These are phyloP conservation scores for Mycena venus DNA, from an alignment of 768 basidiomycete genomes.

Conservation along the genomic window DNA sequence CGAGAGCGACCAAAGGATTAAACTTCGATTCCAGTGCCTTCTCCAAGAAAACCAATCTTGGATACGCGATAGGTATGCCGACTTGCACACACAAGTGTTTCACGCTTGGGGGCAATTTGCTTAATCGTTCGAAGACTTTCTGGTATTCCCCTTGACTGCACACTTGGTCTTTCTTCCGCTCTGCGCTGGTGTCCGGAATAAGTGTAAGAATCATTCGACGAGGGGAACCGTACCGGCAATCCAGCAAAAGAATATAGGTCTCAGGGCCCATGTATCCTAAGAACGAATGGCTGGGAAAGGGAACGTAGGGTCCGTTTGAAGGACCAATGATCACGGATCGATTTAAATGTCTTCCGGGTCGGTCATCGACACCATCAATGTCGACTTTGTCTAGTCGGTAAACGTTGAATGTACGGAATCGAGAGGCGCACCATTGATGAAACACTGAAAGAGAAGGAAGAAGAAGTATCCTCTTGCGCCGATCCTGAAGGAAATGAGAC, in stretches of 20 bases:
- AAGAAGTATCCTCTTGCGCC: conserved; percentile 91
- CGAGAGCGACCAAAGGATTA: conserved; percentile 87
- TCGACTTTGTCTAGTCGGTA: conserved; percentile 59
- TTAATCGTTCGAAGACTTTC: conserved; percentile 75
- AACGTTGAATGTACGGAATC: conserved; percentile 8
- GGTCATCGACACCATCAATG: conserved; percentile 80
- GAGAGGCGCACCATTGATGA: conserved; percentile 74
- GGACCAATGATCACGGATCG: conserved; percentile 83
- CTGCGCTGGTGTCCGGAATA: conserved; percentile 68
- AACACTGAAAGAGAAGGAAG: conserved; percentile 95
- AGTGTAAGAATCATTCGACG: conserved; percentile 2
- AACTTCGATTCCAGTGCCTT: conserved; percentile 81
- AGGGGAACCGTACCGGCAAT: conserved; percentile 74
- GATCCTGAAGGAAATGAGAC: conserved; percentile 62
- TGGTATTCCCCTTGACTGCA: conserved; percentile 82
- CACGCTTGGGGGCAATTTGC: conserved; percentile 70
- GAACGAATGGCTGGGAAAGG: conserved; percentile 86
- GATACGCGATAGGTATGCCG: conserved; percentile 92
- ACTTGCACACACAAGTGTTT: conserved; percentile 90
- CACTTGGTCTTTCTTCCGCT: conserved; percentile 85
- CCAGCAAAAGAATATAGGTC: conserved; percentile 79
- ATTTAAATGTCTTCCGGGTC: conserved; percentile 71
- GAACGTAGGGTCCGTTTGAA: conserved; percentile 78
- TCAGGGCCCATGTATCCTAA: conserved; percentile 86
- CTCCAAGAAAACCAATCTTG: conserved; percentile 93